phyloP scores from a whole-genome alignment of 371 early-diverging fungal genomes.

The Blakeslea trispora region DNA sequence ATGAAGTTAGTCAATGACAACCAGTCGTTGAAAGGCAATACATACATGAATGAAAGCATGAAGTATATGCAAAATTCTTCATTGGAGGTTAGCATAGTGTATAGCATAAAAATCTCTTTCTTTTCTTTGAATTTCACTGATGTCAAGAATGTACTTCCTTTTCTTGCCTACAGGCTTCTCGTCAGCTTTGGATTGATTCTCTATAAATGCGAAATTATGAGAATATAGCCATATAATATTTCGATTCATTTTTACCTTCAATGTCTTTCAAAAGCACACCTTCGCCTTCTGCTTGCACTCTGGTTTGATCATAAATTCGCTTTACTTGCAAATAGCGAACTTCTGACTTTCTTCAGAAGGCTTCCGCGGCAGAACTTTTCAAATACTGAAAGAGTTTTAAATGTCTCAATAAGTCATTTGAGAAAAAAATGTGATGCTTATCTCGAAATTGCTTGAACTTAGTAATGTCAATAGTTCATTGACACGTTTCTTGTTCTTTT shows the following conservation, averaged over 20 bases:
- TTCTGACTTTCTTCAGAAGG: not conserved
- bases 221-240: not conserved
- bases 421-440: no score
- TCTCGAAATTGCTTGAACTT: no score
- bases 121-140: slow-evolving; percentile 5
- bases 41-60: slow-evolving; percentile 10
- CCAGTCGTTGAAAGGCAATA: not conserved
- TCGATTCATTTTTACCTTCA: not conserved
- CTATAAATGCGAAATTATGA: not conserved
- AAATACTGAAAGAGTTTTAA: no score
- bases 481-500: no score
- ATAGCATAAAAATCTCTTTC: not conserved
- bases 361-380: not conserved
- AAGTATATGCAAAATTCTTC: slow-evolving; percentile 11
- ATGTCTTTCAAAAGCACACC: not conserved
- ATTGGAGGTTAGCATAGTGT: slow-evolving; percentile 1
- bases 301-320: not conserved
- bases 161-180: no score
- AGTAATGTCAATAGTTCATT: no score
- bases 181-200: not conserved
- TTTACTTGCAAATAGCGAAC: not conserved
- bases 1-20: not conserved
- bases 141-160: no score
- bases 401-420: no score
- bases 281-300: slow-evolving; percentile 3